Evolutionary conservation across 2,329 filamentous ascomycete genomes (phyloP), one percentile per base, ranked within the genome.

Genomic region (Ilyonectria mors-panacis): DNA sequence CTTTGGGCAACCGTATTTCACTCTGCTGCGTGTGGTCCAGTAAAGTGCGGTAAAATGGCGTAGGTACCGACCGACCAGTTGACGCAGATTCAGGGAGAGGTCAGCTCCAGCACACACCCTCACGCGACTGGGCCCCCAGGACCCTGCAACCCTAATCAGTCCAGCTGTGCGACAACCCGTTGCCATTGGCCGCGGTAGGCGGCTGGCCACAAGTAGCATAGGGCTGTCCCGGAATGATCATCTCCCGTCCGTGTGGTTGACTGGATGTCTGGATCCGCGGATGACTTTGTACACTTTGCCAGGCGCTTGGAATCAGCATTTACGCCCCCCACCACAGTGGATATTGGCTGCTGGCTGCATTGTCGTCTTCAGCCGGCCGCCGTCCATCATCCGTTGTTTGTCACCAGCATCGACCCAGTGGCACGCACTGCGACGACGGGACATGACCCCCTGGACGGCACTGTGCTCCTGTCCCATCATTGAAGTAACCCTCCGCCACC

Each of bases 121-220:
- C 53, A 35, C 23, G 59, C 51, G 45, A 61, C 45, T 47, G 58
- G 58, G 45, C 23, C 23, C 50, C 57, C 39, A 33, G 39, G 35
- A 33, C 62, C 23, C 35, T 56, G 57, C 13, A 66, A 61, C 35
- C 51, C 57, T 56, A 66, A 61, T 66, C 42, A 12, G 51, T 66
- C 55, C 63, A 66, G 63, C 58, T 66, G 35, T 53, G 57, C 57
- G 63, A 61, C 9, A 30, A 8, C n/a, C 12, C 13, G 3, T 13
- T 19, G 39, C 28, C 42, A 65, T 65, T 65, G 63, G 63, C 44
- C 42, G 23, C 13, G 10, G 19, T 21, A 6, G 39, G 55, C 30
- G 28, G 26, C 48, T 37, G 15, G 50, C 37, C 55, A 54, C 10
- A 55, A 48, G 42, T 23, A 51, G 51, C 23, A 61, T 61, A 65